Evolutionary conservation across 441 rosid genomes (phyloP), one percentile per base, ranked within the genome.

Genomic region (Corymbia citriodora): DNA sequence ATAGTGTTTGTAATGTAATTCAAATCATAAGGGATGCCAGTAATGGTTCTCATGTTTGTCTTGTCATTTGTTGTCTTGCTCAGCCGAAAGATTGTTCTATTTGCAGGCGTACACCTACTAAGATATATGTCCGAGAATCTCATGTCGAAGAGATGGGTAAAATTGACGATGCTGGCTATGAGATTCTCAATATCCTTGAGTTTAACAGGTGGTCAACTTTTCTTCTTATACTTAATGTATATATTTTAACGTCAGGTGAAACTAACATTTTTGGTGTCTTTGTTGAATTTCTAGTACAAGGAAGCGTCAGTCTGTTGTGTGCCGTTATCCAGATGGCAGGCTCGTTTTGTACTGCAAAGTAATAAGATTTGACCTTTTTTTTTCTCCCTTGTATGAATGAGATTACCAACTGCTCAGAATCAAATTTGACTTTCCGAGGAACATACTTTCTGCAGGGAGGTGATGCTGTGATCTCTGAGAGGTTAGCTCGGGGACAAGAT

Each of bases 301-400:
- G 94, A 98, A 96, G 96, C 99, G 99, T 88, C 99, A 97, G 93
- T 98, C 99, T 90, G 98, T 98, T 93, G 97, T 98, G 89, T 98
- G 99, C 90, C 97, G 97, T 90, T 96, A 94, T 93, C 95, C 98
- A 57, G 95, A 97, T 94, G 99, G 99, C 52, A 96, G 99, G 92
- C 99, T 98, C 92, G 97, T 97, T 55, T 95, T 98, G 89, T 98
- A 98, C 94, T 96, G 98, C 94, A 98, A 98, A 99, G 99, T 98
- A 95, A 92, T 88, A 31, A 50, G 55, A 29, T 52, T 85, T 89
- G 23, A 52, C 90, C 90, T 92, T 89, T 88, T 88, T 88, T 81
- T 18, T 88, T 63, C 87, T 91, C 87, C 87, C 85, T 48, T 74
- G 65, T 89, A 49, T 61, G 83, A 79, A 82, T 79, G 65, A 87